Conservation (phyloP, 169 alveolate species). For the Plasmodium cynomolgi region DNA sequence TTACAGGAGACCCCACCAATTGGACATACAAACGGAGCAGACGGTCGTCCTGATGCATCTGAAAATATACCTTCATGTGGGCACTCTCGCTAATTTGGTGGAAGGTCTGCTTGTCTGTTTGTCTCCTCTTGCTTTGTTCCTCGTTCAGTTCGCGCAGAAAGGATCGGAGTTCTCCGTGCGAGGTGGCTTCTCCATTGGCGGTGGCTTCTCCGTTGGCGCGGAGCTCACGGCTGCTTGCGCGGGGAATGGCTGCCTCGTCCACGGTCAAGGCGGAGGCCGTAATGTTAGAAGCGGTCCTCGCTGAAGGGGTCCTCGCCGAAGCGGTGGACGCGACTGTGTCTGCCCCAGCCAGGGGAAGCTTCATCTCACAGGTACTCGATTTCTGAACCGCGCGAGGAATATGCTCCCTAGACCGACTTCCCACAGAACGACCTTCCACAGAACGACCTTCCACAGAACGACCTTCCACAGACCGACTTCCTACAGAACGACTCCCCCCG, state of each 20-base stretch:
- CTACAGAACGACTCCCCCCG: neutral
- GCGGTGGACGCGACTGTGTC: neutral
- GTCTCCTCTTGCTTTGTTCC: neutral
- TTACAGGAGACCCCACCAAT: neutral
- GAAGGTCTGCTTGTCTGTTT: neutral
- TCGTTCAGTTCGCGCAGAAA: neutral
- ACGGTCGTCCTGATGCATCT: neutral
- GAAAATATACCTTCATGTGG: conserved; percentile 27
- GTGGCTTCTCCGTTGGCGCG: neutral
- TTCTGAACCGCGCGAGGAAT: neutral
- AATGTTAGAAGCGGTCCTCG: no score
- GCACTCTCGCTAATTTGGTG: conserved; percentile 3
- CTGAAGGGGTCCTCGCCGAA: neutral
- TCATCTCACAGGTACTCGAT: neutral
- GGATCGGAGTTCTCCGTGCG: neutral
- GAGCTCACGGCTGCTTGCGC: neutral
- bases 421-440: no score
- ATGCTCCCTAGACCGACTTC: neutral
- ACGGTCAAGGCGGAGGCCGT: neutral
- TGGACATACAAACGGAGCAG: neutral
- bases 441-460: no score
- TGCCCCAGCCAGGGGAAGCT: neutral
- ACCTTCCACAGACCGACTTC: no score
- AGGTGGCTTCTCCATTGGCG: neutral
- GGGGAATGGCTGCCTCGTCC: neutral